phyloP scores from a whole-genome alignment of 768 basidiomycete genomes.

The Trametes coccinea region DNA sequence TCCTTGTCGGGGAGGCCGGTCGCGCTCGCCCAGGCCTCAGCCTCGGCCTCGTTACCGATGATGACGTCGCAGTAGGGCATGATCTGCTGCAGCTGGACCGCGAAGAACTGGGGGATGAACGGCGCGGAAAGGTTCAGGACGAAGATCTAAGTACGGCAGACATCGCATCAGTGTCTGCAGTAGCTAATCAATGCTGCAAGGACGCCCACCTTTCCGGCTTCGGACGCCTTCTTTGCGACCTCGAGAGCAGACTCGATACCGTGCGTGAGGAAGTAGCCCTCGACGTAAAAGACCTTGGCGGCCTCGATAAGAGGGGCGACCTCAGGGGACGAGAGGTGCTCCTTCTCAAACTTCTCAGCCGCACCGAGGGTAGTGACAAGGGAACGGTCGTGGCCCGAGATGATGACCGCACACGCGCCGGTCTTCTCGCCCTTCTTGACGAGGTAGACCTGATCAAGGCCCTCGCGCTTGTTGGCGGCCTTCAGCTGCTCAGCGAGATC shows the following conservation, averaged over 20 bases:
- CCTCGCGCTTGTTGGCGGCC: constrained; percentile 89
- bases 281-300: constrained; percentile 90
- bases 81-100: constrained; percentile 73
- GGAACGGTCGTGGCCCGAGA: constrained; percentile 91
- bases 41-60: constrained; percentile 97
- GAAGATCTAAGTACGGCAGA: constrained; percentile 59
- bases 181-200: neutral
- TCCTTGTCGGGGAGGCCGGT: constrained; percentile 67
- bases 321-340: constrained; percentile 73
- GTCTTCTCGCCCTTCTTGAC: constrained; percentile 87
- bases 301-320: constrained; percentile 76
- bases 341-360: constrained; percentile 85
- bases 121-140: constrained; percentile 94
- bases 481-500: constrained; percentile 87
- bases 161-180: neutral
- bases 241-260: constrained; percentile 71
- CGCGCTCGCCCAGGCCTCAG: constrained; percentile 78
- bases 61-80: constrained; percentile 85
- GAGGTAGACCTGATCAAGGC: constrained; percentile 83
- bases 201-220: constrained; percentile 54
- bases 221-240: constrained; percentile 76
- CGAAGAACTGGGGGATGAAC: constrained; percentile 95
- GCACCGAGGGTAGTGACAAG: constrained; percentile 89
- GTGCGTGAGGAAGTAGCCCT: constrained; percentile 97
- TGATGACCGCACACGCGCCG: constrained; percentile 93